A percentile compares a stretch with the other conserved stretches of the same genome.
phyloP scores from a whole-genome alignment of 139 green algal genomes.

The Pleodorina starrii region DNA sequence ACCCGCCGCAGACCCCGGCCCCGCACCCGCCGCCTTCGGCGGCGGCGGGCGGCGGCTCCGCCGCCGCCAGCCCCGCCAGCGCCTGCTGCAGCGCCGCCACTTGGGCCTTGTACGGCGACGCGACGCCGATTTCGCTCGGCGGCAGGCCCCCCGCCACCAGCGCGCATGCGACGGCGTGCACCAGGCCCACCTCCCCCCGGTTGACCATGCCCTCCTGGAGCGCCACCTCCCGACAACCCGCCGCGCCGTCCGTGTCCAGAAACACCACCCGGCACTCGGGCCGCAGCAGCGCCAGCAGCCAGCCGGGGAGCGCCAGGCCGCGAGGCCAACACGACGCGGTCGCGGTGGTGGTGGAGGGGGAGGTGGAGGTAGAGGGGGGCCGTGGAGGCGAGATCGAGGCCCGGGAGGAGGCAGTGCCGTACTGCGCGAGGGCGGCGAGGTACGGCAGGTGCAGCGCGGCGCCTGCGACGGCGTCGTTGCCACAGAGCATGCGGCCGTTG shows the following conservation, averaged over 20 bases:
- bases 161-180: conserved; percentile 66
- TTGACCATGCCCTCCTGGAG: conserved; percentile 72
- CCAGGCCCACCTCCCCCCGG: conserved; percentile 71
- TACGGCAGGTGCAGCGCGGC: conserved; percentile 67
- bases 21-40: not conserved
- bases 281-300: conserved; percentile 67
- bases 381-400: no score
- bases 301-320: not conserved
- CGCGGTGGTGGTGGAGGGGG: no score
- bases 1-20: not conserved
- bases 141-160: conserved; percentile 71
- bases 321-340: not conserved
- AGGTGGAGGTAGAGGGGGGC: no score
- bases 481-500: conserved; percentile 79
- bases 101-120: conserved; percentile 90
- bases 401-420: not conserved
- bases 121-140: conserved; percentile 73
- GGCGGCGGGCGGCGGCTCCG: not conserved
- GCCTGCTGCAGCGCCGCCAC: conserved; percentile 63
- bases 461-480: conserved; percentile 67
- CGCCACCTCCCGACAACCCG: conserved; percentile 55
- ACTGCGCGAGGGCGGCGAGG: conserved; percentile 10
- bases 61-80: not conserved
- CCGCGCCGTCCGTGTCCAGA: conserved; percentile 81
- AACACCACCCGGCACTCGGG: conserved; percentile 81